phyloP scores from a whole-genome alignment of 176 grass and related monocot genomes.

The Aegilops longissima region DNA sequence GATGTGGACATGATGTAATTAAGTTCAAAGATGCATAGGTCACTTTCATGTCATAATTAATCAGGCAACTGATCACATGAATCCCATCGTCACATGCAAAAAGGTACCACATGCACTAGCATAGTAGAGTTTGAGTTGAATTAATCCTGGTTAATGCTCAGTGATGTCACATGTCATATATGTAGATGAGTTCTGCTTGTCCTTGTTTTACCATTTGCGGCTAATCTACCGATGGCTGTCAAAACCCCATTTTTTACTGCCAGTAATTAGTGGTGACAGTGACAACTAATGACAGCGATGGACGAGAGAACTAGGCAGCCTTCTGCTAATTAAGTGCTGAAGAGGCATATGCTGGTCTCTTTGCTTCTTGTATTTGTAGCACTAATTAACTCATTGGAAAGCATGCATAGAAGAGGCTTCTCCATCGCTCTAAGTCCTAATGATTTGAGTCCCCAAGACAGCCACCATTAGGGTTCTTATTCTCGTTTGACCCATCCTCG shows the following conservation, averaged over 20 bases:
- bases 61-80: slow-evolving; percentile 47
- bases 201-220: slow-evolving; percentile 18
- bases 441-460: slow-evolving; percentile 45
- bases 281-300: neutral
- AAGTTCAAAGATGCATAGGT: slow-evolving; percentile 35
- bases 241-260: neutral
- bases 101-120: slow-evolving; percentile 17
- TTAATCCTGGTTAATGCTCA: slow-evolving; percentile 11
- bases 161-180: slow-evolving; percentile 27
- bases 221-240: neutral
- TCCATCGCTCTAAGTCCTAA: slow-evolving; percentile 37
- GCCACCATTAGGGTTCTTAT: slow-evolving; percentile 52
- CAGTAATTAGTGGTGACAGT: neutral
- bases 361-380: slow-evolving; percentile 11
- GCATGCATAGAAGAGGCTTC: slow-evolving; percentile 37
- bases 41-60: slow-evolving; percentile 51
- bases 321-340: slow-evolving; percentile 9
- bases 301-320: neutral
- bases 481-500: slow-evolving; percentile 52
- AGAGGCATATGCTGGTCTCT: neutral
- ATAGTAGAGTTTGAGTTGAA: slow-evolving; percentile 20
- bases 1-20: slow-evolving; percentile 24
- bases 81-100: slow-evolving; percentile 39
- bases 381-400: neutral
- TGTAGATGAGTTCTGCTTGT: neutral